Percentiles rank a stretch among this genome's conserved stretches.
Evolutionary conservation across 208 protist species (phyloP).

Genomic region (Acanthamoeba lenticulata): DNA sequence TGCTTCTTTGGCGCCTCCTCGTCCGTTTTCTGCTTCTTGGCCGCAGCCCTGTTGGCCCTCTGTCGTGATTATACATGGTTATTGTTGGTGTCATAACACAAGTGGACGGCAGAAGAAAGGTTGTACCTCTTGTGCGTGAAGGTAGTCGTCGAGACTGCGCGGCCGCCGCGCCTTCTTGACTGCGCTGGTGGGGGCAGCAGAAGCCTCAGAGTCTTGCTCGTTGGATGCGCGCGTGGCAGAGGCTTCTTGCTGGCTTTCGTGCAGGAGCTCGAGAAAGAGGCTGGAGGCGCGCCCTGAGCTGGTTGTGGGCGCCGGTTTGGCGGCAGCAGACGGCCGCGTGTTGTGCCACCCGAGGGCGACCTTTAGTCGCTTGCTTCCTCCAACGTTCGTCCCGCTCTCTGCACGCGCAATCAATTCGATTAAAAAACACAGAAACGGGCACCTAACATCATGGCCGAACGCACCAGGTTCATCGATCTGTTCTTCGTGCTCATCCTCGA

Average conservation of each 20-base stretch:
- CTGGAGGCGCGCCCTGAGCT: neutral
- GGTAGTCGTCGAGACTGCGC: conserved; percentile 30
- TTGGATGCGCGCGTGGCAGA: neutral
- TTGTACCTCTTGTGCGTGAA: conserved; percentile 19
- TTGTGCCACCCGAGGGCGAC: conserved; percentile 23
- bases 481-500: no score
- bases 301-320: neutral
- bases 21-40: conserved; percentile 31
- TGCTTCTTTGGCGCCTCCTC: neutral
- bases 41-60: neutral
- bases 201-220: neutral
- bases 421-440: no score
- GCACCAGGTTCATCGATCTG: no score
- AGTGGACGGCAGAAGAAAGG: neutral
- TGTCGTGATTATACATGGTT: neutral
- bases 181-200: neutral
- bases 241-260: neutral
- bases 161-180: neutral
- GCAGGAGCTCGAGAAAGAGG: conserved; percentile 23
- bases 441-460: no score
- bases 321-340: neutral
- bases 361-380: neutral
- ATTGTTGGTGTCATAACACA: neutral
- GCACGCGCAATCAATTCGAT: no score
- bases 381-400: no score